Base-by-base conservation (phyloP, 805 yeast species). In the Metschnikowia gruessii region DNA sequence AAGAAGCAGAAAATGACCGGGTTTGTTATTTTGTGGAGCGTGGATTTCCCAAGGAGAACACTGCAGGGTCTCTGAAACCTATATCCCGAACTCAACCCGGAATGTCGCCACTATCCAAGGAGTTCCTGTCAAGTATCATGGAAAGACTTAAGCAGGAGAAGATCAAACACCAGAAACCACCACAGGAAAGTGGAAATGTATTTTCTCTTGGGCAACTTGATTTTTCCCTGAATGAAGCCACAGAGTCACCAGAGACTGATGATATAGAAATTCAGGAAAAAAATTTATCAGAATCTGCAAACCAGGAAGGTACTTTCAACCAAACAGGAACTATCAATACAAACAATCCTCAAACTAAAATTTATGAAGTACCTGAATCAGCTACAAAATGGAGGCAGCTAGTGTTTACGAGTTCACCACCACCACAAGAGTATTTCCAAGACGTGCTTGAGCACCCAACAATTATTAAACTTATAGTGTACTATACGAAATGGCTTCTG, bases 401-500 rank as follows among this genome's bases (percentile, higher is more conserved):
- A 24, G 59, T 71, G 9, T 50, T 65, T 35, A 56, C 62, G 10
- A 51, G 50, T 34, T 56, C 57, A 0, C 69, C 74, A 3, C 73
- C 73, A 1, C 45, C 62, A 0, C 50, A 59, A 0, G 54, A 48
- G 5, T 59, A 46, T 40, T 58, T 63, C 42, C 49, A 53, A 34
- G 39, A 44, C 3, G 40, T 40, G 4, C 48, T 69, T 5, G 70
- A 65, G 28, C 68, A 68, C 35, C 53, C 66, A 8, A 64, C 68
- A 4, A 56, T 61, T 4, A 62, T 70, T 47, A 68, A 65, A 51
- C 59, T 71, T 13, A 46, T 72, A 17, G 62, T 65, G 1, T 63
- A 65, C 48, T 56, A 58, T 40, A 67, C 75, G 28, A 62, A 63
- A 45, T 70, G 75, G 75, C 61, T 71, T 21, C 69, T 68, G 57